Conservation (phyloP, 192 early-diverging fungal genomes). For the Hyaloraphidium curvatum region DNA sequence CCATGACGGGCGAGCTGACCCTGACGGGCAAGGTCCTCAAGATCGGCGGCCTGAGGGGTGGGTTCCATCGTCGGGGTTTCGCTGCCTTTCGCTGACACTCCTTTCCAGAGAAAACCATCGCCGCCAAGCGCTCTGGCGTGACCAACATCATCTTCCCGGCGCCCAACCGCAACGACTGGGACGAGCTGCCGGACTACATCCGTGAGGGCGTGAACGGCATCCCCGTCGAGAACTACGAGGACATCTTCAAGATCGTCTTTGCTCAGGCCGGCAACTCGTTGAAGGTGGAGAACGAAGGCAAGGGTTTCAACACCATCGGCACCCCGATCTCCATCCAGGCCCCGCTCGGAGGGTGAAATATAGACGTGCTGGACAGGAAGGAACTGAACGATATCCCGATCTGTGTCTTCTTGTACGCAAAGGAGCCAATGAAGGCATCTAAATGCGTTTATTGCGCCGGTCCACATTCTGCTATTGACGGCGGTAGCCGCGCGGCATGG, state of each 20-base stretch:
- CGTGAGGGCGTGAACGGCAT: constrained; percentile 51
- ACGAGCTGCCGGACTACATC: constrained; percentile 79
- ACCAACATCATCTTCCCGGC: constrained; percentile 77
- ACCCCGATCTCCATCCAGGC: no score
- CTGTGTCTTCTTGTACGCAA: no score
- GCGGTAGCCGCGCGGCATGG: no score
- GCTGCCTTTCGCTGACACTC: neutral
- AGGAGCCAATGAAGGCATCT: no score
- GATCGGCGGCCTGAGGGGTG: constrained; percentile 83
- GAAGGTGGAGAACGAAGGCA: no score
- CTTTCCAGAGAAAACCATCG: constrained; percentile 69
- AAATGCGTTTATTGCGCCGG: no score
- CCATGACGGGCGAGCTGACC: constrained; percentile 98
- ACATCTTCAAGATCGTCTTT: neutral
- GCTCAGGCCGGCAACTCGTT: no score
- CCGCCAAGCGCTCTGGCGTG: constrained; percentile 82
- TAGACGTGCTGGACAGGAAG: no score
- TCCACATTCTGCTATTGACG: no score
- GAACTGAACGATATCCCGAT: no score
- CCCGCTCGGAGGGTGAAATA: no score
- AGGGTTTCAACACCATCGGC: no score
- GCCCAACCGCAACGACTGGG: constrained; percentile 83
- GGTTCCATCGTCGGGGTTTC: neutral
- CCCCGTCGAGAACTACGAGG: neutral
- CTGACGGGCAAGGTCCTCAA: constrained; percentile 92